phyloP scores from a whole-genome alignment of 495 filamentous ascomycete species.

The Daldinia bambusicola region DNA sequence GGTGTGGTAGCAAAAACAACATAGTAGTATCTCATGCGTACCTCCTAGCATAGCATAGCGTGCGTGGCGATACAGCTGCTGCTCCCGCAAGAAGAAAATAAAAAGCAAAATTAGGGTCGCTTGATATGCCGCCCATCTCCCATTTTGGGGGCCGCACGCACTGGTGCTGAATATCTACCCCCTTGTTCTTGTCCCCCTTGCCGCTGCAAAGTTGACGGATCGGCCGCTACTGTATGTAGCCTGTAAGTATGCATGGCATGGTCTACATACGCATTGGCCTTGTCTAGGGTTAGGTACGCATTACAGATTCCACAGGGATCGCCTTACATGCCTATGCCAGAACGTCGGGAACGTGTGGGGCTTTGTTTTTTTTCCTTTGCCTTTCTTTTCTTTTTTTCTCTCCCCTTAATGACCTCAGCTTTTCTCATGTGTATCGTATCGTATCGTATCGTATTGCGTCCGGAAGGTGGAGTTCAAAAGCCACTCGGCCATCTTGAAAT shows the following conservation, averaged over 20 bases:
- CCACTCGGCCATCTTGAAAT: not conserved
- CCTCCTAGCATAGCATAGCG: no score
- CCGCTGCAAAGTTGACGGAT: constrained; percentile 5
- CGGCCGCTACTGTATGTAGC: constrained; percentile 41
- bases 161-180: not conserved
- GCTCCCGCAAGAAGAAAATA: no score
- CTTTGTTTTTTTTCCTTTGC: not conserved
- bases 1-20: not conserved
- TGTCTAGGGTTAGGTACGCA: not conserved
- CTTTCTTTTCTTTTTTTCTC: not conserved
- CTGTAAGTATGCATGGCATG: no score
- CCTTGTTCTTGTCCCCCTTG: no score
- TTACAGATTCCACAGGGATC: constrained; percentile 5
- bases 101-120: not conserved
- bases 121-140: not conserved
- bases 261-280: no score
- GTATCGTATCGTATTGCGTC: not conserved
- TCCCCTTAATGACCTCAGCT: not conserved
- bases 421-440: no score
- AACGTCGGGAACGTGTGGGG: constrained; percentile 15
- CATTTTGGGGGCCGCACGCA: constrained; percentile 2
- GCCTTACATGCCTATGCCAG: constrained; percentile 11
- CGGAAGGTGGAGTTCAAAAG: no score
- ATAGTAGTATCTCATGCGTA: not conserved
- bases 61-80: not conserved